A percentile compares a stretch with the other conserved stretches of the same genome.
phyloP scores from a whole-genome alignment of 805 yeast genomes.

The Candida saitoana region DNA sequence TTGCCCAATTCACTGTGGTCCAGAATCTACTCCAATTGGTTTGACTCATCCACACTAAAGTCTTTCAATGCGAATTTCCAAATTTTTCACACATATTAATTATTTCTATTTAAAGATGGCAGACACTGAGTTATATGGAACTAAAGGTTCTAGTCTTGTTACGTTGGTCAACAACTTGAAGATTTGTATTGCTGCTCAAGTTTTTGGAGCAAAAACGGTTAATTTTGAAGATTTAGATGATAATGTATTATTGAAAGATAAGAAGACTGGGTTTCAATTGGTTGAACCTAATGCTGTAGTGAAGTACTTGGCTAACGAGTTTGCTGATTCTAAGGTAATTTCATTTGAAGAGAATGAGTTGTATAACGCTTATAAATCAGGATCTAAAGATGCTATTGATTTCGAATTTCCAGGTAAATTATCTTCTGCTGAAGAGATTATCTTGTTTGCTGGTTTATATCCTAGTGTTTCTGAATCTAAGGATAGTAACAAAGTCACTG shows the following conservation, averaged over 20 bases:
- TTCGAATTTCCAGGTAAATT: constrained; percentile 8
- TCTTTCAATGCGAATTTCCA: background rate
- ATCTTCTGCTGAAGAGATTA: constrained; percentile 49
- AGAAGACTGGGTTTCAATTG: constrained; percentile 42
- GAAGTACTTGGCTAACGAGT: constrained; percentile 55
- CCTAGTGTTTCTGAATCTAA: constrained; percentile 32
- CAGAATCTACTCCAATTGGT: background rate
- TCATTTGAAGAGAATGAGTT: constrained; percentile 44
- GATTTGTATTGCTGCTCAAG: constrained; percentile 38
- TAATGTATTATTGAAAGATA: constrained; percentile 27
- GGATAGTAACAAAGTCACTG: constrained; percentile 11
- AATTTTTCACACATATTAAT: no score
- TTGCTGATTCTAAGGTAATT: constrained; percentile 29
- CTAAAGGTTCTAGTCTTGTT: constrained; percentile 19
- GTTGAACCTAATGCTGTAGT: constrained; percentile 68
- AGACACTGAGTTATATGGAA: constrained; percentile 24
- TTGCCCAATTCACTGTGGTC: background rate
- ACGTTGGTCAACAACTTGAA: constrained; percentile 41
- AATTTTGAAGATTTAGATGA: constrained; percentile 21
- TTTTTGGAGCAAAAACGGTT: constrained; percentile 23
- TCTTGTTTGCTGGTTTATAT: constrained; percentile 56
- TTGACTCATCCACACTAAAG: background rate
- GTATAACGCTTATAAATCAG: constrained; percentile 35
- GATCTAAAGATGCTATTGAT: constrained; percentile 23
- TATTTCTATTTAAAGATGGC: constrained; percentile 6